These are phyloP conservation scores for Cadophora luteo-olivacea DNA, from an alignment of 2,329 filamentous ascomycete genomes.

Conservation along the genomic window DNA sequence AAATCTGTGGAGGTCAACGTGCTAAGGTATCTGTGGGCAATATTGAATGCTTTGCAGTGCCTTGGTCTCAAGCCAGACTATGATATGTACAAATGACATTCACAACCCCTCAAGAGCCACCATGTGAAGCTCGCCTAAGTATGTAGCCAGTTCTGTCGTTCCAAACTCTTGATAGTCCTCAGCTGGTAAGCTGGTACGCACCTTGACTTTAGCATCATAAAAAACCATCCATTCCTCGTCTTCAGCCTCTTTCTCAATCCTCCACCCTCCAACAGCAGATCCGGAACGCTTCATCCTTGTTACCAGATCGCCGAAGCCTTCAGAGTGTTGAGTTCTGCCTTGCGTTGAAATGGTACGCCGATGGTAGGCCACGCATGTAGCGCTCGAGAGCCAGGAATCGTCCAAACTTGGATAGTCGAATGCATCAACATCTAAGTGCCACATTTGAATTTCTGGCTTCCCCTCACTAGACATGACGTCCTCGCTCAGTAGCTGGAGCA, in stretches of 20 bases:
- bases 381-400: constrained; percentile 20
- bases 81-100: neutral
- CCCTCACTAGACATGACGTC: constrained; percentile 37
- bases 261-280: constrained; percentile 31
- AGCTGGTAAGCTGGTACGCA: neutral
- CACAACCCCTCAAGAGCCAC: neutral
- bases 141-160: neutral
- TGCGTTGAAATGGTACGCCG: constrained; percentile 25
- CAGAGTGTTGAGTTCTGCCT: constrained; percentile 25
- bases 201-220: constrained; percentile 7
- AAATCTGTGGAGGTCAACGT: neutral
- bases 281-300: constrained; percentile 23
- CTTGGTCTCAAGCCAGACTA: neutral
- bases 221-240: constrained; percentile 36
- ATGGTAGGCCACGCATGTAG: constrained; percentile 28
- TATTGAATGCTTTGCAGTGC: neutral
- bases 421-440: constrained; percentile 49
- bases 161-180: neutral
- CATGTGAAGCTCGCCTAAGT: neutral
- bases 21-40: neutral
- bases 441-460: constrained; percentile 47
- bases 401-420: constrained; percentile 9
- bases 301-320: constrained; percentile 24
- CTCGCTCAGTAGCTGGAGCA: constrained; percentile 47
- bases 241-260: constrained; percentile 33